These are phyloP conservation scores for Sphagnum contortum DNA, from an alignment of 225 moss, liverwort and hornwort species.

Conservation along the genomic window DNA sequence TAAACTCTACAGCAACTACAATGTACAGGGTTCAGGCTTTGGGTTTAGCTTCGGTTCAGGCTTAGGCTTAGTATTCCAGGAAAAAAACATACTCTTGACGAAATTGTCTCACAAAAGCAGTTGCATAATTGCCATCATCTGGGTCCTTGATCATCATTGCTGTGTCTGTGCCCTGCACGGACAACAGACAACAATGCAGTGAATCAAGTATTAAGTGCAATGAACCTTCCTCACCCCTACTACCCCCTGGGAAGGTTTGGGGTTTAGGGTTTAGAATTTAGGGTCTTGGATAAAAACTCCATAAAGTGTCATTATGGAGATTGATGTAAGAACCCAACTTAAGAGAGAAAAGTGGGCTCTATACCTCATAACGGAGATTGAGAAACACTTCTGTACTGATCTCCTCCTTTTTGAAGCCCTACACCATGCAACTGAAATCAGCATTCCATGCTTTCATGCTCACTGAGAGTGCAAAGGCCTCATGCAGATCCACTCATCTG, in stretches of 20 bases:
- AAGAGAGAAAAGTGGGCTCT: background rate
- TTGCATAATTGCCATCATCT: conserved; percentile 55
- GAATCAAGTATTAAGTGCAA: conserved; percentile 1
- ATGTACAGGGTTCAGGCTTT: too few species aligned
- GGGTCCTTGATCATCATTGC: conserved; percentile 86
- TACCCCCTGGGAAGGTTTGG: too few species aligned
- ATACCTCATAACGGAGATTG: conserved; percentile 85
- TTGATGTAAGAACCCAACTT: too few species aligned
- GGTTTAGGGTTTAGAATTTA: too few species aligned
- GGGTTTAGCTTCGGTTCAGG: too few species aligned
- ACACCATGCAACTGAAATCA: conserved; percentile 1
- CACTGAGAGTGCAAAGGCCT: too few species aligned
- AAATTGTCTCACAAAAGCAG: conserved; percentile 83
- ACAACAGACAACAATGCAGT: background rate
- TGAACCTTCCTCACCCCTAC: background rate
- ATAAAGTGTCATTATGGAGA: too few species aligned
- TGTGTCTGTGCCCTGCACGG: conserved; percentile 73
- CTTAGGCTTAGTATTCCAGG: too few species aligned
- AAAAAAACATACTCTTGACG: conserved; percentile 67
- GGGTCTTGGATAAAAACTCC: too few species aligned
- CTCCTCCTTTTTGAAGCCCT: conserved; percentile 68
- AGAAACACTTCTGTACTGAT: conserved; percentile 69
- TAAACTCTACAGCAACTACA: too few species aligned
- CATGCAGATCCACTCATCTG: too few species aligned
- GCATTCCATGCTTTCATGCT: too few species aligned